Percentiles rank a stretch among this genome's conserved stretches.
Evolutionary conservation across 768 basidiomycete species (phyloP).

Genomic region (Paxillus involutus): DNA sequence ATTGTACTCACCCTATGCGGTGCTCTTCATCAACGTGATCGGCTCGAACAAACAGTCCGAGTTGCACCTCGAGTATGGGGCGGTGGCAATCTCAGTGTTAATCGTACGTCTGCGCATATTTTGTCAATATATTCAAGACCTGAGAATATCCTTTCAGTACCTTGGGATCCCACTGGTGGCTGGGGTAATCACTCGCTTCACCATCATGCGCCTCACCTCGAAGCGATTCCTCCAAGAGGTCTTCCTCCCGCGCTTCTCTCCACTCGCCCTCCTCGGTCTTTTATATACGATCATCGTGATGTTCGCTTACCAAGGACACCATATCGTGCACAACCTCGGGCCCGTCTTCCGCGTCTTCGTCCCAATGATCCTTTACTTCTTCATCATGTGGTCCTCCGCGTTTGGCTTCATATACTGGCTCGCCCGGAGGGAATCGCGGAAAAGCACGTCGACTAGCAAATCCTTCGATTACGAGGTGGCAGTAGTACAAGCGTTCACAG

Average conservation of each 20-base stretch:
- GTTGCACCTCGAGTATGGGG: constrained; percentile 53
- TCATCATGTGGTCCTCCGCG: constrained; percentile 67
- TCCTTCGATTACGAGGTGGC: constrained; percentile 65
- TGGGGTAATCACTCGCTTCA: constrained; percentile 68
- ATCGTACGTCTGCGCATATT: constrained; percentile 51
- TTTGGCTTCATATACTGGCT: constrained; percentile 58
- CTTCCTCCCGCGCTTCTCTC: constrained; percentile 71
- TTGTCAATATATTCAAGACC: background rate
- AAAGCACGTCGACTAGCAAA: background rate
- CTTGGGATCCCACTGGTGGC: constrained; percentile 79
- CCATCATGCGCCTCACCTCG: constrained; percentile 44
- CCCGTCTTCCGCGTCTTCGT: constrained; percentile 80
- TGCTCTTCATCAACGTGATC: constrained; percentile 74
- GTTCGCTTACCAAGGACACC: constrained; percentile 69
- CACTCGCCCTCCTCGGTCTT: constrained; percentile 69
- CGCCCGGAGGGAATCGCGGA: constrained; percentile 30
- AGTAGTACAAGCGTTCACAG: constrained; percentile 78
- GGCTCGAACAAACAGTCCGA: constrained; percentile 39
- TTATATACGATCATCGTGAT: constrained; percentile 80
- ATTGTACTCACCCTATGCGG: constrained; percentile 63
- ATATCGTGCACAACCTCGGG: constrained; percentile 72
- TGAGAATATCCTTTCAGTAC: constrained; percentile 45
- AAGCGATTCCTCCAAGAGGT: constrained; percentile 49
- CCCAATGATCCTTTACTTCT: constrained; percentile 77
- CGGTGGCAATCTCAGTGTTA: constrained; percentile 64